Conservation (phyloP, 805 yeast genomes). For the Spathaspora gorwiae region DNA sequence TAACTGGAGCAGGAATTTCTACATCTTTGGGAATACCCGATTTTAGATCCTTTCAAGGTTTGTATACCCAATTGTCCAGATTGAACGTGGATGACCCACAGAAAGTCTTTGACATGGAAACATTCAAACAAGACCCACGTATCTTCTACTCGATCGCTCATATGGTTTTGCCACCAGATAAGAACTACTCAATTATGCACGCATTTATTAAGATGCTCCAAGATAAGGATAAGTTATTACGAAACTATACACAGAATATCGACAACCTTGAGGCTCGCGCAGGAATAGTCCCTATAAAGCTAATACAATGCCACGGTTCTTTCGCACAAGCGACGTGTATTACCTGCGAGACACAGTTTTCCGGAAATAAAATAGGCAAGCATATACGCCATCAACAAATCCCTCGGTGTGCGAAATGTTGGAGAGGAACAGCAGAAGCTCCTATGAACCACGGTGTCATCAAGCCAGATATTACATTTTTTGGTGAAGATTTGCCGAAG, state of each 20-base stretch:
- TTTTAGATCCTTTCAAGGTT: conserved; percentile 84
- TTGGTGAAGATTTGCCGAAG: conserved; percentile 78
- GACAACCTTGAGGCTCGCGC: conserved; percentile 83
- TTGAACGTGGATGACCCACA: conserved; percentile 83
- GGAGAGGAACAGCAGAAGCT: conserved; percentile 11
- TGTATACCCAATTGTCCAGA: conserved; percentile 63
- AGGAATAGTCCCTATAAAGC: conserved; percentile 60
- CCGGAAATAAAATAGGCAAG: conserved; percentile 61
- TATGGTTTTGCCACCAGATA: conserved; percentile 73
- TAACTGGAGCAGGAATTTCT: conserved; percentile 93
- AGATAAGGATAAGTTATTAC: conserved; percentile 68
- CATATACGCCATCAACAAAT: conserved; percentile 55
- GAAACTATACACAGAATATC: conserved; percentile 89
- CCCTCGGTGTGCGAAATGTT: conserved; percentile 71
- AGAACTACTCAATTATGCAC: conserved; percentile 70
- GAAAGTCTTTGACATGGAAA: conserved; percentile 72
- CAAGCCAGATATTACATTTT: conserved; percentile 91
- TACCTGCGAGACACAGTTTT: conserved; percentile 62
- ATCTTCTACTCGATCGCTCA: conserved; percentile 85
- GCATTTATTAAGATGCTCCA: conserved; percentile 69
- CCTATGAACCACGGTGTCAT: conserved; percentile 68
- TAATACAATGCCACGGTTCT: conserved; percentile 90
- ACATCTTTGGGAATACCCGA: conserved; percentile 90
- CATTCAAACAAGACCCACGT: conserved; percentile 71
- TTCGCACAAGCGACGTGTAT: conserved; percentile 84